Evolutionary conservation across 177 flowering plant genomes (phyloP), one percentile per base, ranked within the genome.

Genomic region (Vitis hybrid): DNA sequence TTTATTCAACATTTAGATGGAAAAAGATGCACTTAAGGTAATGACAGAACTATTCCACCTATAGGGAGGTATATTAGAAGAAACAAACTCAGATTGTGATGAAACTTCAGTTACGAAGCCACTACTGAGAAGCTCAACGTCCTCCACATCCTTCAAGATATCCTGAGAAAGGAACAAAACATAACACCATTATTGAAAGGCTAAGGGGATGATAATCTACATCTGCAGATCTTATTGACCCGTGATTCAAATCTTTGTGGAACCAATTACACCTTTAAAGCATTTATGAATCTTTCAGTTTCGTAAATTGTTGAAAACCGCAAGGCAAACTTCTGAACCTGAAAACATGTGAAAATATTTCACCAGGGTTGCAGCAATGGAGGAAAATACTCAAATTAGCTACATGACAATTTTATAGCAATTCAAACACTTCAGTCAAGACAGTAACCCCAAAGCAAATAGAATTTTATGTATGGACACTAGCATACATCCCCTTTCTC

Each of bases 271-370:
- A 90, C 96, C 93, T 84, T 84, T 73, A 88, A 67, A 66, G 73
- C 61, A 67, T 75, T 74, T 20, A 85, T 73, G 71, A 93, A 90
- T 15, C 65, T 34, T 68, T 89, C 78, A 52, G 85, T 71, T 22
- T 84, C 87, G 49, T 52, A 50, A 59, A 51, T 39, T 53, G 81
- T 66, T 18, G 78, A 71, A 82, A 93, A 89, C 55, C 85, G 79
- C 72, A 91, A 45, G 51, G 90, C 92, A 75, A 93, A 93, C 84
- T 93, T 93, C 83, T 91, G 93, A 39, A 84, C 76, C 98, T 93
- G 98, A 65, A 78, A 79, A 72, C 1, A 70, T 1, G 26, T n/a
- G 16, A 56, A 67, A 16, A 64, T 13, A 59, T 26, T 49, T 56
- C 19, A 64, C 11, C 52, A 39, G 29, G 22, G 9, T 49, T 20